Conservation (phyloP, 352 stramenopile species). For the Albugo laibachii region DNA sequence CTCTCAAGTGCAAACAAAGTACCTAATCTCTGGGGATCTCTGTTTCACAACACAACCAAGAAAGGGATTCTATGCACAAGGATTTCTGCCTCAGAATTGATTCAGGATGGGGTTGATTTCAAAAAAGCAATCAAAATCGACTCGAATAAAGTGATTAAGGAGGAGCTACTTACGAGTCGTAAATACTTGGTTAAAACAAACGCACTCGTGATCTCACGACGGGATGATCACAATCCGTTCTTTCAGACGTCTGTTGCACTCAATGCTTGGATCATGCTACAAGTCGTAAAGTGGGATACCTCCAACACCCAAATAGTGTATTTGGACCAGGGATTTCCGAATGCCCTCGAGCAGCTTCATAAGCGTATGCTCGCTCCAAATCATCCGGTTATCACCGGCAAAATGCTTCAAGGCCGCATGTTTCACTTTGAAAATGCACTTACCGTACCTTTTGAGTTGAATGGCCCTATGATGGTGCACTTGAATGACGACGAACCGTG, state of each 20-base stretch:
- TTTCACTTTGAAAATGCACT: conserved; percentile 18
- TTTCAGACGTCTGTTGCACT: conserved; percentile 23
- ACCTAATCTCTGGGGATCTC: not conserved
- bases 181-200: conserved; percentile 4
- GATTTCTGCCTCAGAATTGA: not conserved
- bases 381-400: conserved; percentile 12
- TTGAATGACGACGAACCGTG: conserved; percentile 42
- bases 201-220: conserved; percentile 18
- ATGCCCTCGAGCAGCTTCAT: conserved; percentile 21
- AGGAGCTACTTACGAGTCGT: conserved; percentile 1
- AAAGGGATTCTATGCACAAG: not conserved
- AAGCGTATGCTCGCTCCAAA: conserved; percentile 15
- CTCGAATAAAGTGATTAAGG: not conserved
- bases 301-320: conserved; percentile 18
- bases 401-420: conserved; percentile 15
- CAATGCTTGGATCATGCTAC: conserved; percentile 20
- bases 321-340: conserved; percentile 22
- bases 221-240: conserved; percentile 33
- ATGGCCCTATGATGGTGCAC: conserved; percentile 45
- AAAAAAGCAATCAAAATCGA: not conserved
- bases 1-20: conserved; percentile 2
- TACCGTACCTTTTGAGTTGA: conserved; percentile 26
- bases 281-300: conserved; percentile 14
- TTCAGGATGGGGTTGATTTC: conserved; percentile 3
- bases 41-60: not conserved